A percentile compares a stretch with the other conserved stretches of the same genome.
Conservation (phyloP, 495 filamentous ascomycete genomes). For the Stereocaulon alpinum region DNA sequence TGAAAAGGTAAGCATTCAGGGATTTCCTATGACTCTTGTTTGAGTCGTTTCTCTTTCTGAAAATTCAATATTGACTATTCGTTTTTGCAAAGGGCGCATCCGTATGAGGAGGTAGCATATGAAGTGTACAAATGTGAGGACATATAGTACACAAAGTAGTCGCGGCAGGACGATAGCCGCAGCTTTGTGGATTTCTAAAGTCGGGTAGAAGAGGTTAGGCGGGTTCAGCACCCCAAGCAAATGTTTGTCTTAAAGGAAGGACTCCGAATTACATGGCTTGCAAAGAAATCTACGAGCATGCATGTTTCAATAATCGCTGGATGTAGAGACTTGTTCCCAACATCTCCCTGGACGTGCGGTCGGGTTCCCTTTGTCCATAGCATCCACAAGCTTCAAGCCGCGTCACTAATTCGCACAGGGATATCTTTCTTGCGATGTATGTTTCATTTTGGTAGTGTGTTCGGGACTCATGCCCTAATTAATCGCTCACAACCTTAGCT, state of each 20-base stretch:
- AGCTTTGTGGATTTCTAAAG: not conserved
- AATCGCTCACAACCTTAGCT: too few species aligned
- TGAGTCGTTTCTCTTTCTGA: not conserved
- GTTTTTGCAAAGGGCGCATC: slow-evolving; percentile 46
- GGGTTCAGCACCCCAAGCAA: not conserved
- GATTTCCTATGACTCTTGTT: too few species aligned
- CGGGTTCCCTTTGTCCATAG: not conserved
- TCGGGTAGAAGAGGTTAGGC: too few species aligned
- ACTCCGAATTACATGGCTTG: not conserved
- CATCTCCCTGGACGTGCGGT: not conserved
- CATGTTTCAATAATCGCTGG: not conserved
- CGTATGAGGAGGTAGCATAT: slow-evolving; percentile 70
- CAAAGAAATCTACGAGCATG: not conserved
- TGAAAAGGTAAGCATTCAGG: slow-evolving; percentile 20
- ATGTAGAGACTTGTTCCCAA: not conserved
- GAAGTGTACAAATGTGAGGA: slow-evolving; percentile 65
- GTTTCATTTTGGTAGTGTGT: too few species aligned
- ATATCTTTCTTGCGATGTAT: too few species aligned
- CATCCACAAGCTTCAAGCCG: slow-evolving; percentile 43
- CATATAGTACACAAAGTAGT: slow-evolving; percentile 33
- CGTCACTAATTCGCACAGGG: slow-evolving; percentile 17
- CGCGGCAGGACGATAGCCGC: not conserved
- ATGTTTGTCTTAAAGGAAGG: not conserved
- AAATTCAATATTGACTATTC: not conserved
- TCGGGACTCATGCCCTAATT: too few species aligned